phyloP scores from a whole-genome alignment of 495 filamentous ascomycete genomes.

The Penicillium atrosanguineum region DNA sequence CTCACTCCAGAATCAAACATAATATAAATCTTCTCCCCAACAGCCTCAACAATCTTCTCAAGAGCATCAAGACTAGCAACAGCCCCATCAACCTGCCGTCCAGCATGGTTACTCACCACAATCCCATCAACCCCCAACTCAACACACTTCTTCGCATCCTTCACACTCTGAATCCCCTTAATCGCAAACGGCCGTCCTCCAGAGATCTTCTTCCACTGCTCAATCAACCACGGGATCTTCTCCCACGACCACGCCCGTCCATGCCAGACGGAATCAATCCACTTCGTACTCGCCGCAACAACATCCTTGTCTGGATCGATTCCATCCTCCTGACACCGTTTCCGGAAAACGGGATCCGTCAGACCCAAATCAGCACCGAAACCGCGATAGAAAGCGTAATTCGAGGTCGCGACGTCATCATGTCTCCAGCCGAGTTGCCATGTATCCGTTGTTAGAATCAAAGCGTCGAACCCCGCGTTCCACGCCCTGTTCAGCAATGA shows the following conservation, averaged over 20 bases:
- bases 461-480: slow-evolving; percentile 54
- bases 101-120: slow-evolving; percentile 56
- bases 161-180: slow-evolving; percentile 56
- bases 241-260: slow-evolving; percentile 59
- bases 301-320: slow-evolving; percentile 52
- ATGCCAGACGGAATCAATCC: slow-evolving; percentile 67
- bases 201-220: slow-evolving; percentile 51
- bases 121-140: slow-evolving; percentile 62
- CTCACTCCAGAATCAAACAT: slow-evolving; percentile 65
- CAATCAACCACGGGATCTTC: slow-evolving; percentile 53
- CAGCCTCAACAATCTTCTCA: slow-evolving; percentile 55
- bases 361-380: slow-evolving; percentile 58
- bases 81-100: slow-evolving; percentile 62
- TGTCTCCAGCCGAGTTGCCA: slow-evolving; percentile 66
- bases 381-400: slow-evolving; percentile 64
- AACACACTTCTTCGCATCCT: slow-evolving; percentile 53
- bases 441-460: slow-evolving; percentile 64
- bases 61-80: slow-evolving; percentile 59
- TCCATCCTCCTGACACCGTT: slow-evolving; percentile 44
- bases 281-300: slow-evolving; percentile 52
- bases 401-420: slow-evolving; percentile 53
- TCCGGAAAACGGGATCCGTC: slow-evolving; percentile 56
- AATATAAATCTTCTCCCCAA: slow-evolving; percentile 46
- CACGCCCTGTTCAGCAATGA: slow-evolving; percentile 54
- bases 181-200: slow-evolving; percentile 55